A percentile compares a stretch with the other conserved stretches of the same genome.
Evolutionary conservation across 305 asterid genomes (phyloP).

Genomic region (Monarda citriodora): DNA sequence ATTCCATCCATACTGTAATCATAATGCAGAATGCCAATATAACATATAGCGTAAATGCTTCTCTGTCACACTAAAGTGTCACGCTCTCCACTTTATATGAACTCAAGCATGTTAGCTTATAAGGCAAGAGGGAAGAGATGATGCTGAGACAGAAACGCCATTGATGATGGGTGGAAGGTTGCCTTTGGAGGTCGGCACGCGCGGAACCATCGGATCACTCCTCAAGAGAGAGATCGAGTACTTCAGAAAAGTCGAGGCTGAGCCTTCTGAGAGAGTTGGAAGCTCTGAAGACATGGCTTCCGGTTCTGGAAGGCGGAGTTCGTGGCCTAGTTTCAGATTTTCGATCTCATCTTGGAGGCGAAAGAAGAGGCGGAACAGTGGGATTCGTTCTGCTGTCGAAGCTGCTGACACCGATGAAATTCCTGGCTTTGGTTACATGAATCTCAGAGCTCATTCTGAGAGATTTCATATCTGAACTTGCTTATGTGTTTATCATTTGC

Average conservation of each 20-base stretch:
- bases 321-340: slow-evolving; percentile 51
- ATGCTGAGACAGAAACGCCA: too few species aligned
- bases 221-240: slow-evolving; percentile 76
- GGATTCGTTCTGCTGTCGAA: slow-evolving; percentile 63
- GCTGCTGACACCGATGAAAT: slow-evolving; percentile 48
- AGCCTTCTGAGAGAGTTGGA: slow-evolving; percentile 2
- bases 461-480: slow-evolving; percentile 26
- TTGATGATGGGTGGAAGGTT: slow-evolving; percentile 34
- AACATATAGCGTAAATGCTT: slow-evolving; percentile 16
- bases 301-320: slow-evolving; percentile 22
- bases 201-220: slow-evolving; percentile 87
- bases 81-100: slow-evolving; percentile 39
- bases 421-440: slow-evolving; percentile 48
- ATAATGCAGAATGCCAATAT: slow-evolving; percentile 30
- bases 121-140: slow-evolving; percentile 17
- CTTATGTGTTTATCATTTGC: neutral
- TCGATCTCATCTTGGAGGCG: slow-evolving; percentile 43
- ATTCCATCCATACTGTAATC: slow-evolving; percentile 22
- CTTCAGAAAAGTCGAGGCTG: slow-evolving; percentile 45
- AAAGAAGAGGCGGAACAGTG: slow-evolving; percentile 50
- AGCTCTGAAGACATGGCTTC: neutral
- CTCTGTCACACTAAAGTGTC: slow-evolving; percentile 34
- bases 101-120: slow-evolving; percentile 5
- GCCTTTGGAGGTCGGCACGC: slow-evolving; percentile 71
- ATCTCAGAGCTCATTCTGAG: slow-evolving; percentile 55